Evolutionary conservation across 495 filamentous ascomycete genomes (phyloP).

Genomic region (Penicillium manginii): DNA sequence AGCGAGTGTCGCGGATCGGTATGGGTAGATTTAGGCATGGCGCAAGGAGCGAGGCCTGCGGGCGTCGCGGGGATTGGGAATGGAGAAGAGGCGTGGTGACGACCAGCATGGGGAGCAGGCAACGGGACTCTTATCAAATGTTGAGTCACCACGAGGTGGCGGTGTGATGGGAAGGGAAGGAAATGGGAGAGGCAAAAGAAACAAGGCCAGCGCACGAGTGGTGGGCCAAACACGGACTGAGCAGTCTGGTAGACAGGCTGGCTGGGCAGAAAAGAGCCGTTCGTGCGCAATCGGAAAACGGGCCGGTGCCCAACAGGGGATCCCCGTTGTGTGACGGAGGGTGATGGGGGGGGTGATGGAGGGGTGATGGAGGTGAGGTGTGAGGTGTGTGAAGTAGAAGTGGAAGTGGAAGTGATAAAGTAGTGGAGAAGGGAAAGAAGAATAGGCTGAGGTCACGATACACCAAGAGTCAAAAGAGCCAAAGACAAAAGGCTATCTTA

Average conservation of each 20-base stretch:
- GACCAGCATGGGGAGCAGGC: conserved; percentile 1
- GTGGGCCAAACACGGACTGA: conserved; percentile 24
- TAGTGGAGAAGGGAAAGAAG: background rate
- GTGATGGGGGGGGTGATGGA: background rate
- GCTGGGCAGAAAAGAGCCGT: conserved; percentile 25
- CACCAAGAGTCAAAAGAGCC: background rate
- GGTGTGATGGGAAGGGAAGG: conserved; percentile 25
- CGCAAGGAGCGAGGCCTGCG: conserved; percentile 17
- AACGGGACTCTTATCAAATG: conserved; percentile 1
- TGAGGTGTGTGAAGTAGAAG: background rate
- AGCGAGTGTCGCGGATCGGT: conserved; percentile 27
- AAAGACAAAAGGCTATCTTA: too few relatives aligned
- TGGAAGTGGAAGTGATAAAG: too few relatives aligned
- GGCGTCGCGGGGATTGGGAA: conserved; percentile 23
- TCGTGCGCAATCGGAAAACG: conserved; percentile 28
- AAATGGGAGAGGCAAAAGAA: conserved; percentile 6
- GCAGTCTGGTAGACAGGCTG: conserved; percentile 33
- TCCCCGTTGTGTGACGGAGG: conserved; percentile 20
- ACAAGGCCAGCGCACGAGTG: conserved; percentile 11
- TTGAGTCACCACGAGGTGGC: conserved; percentile 14
- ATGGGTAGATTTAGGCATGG: conserved; percentile 29
- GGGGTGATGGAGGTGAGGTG: background rate
- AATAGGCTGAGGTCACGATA: background rate
- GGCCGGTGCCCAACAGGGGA: conserved; percentile 28
- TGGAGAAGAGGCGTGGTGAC: conserved; percentile 13